phyloP scores from a whole-genome alignment of 2,329 filamentous ascomycete genomes.

The Arthrobotrys pseudoclavata region DNA sequence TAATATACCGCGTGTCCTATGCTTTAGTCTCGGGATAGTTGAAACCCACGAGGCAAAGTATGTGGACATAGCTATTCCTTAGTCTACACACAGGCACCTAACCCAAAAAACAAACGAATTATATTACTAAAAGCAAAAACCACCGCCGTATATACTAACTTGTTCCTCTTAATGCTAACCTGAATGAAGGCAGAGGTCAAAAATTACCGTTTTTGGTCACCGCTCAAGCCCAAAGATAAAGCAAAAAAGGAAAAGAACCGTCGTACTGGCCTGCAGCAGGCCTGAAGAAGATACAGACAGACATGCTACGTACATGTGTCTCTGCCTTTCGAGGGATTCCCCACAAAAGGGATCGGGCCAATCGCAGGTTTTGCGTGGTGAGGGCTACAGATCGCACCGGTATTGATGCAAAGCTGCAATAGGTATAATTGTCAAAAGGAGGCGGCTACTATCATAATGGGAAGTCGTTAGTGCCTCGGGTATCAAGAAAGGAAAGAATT shows the following conservation, averaged over 20 bases:
- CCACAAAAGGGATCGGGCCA: slow-evolving; percentile 20
- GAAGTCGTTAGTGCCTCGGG: slow-evolving; percentile 8
- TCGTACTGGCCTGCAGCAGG: background rate
- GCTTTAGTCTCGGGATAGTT: background rate
- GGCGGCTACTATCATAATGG: slow-evolving; percentile 13
- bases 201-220: slow-evolving; percentile 23
- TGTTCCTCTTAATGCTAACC: background rate
- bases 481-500: slow-evolving; percentile 1
- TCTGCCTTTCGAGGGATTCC: background rate
- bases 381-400: slow-evolving; percentile 9
- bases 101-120: slow-evolving; percentile 15
- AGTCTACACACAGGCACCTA: slow-evolving; percentile 1
- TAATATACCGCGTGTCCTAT: slow-evolving; percentile 1
- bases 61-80: slow-evolving; percentile 3
- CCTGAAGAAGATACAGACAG: background rate
- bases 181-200: slow-evolving; percentile 19
- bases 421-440: slow-evolving; percentile 10
- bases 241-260: background rate
- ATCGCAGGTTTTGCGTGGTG: slow-evolving; percentile 11
- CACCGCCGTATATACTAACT: background rate
- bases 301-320: slow-evolving; percentile 2
- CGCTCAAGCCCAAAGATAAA: slow-evolving; percentile 10
- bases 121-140: slow-evolving; percentile 15
- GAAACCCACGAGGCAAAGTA: slow-evolving; percentile 24
- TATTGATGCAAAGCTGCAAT: slow-evolving; percentile 8